Percentiles rank a stretch among this genome's conserved stretches.
Evolutionary conservation across 2,329 filamentous ascomycete species (phyloP).

Genomic region (Periconia digitata): DNA sequence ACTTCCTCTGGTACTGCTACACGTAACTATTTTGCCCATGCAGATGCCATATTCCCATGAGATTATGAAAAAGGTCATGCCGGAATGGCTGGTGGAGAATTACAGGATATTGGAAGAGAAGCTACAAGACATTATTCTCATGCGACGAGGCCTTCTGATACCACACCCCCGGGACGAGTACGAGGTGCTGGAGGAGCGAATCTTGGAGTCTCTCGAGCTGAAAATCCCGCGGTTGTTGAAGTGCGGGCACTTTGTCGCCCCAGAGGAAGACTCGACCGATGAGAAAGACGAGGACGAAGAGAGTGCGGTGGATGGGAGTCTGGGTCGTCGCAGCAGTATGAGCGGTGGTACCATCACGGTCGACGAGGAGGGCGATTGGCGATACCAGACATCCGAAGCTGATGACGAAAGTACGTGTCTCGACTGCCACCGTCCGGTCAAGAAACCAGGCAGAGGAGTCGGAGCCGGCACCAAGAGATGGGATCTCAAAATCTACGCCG

Average conservation of each 20-base stretch:
- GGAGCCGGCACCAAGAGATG: slow-evolving; percentile 59
- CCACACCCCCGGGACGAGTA: slow-evolving; percentile 80
- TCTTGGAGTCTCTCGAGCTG: slow-evolving; percentile 74
- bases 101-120: slow-evolving; percentile 71
- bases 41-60: slow-evolving; percentile 62
- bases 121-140: slow-evolving; percentile 67
- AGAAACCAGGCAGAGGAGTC: slow-evolving; percentile 37
- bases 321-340: slow-evolving; percentile 40
- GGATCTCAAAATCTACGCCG: slow-evolving; percentile 86
- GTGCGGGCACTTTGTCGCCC: slow-evolving; percentile 70
- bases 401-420: slow-evolving; percentile 48
- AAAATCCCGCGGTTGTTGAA: slow-evolving; percentile 70
- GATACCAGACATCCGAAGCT: slow-evolving; percentile 13
- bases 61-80: slow-evolving; percentile 53
- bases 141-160: slow-evolving; percentile 68
- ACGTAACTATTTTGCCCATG: slow-evolving; percentile 74
- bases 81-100: slow-evolving; percentile 55
- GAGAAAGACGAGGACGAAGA: slow-evolving; percentile 46
- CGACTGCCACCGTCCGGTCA: slow-evolving; percentile 50
- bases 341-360: slow-evolving; percentile 38
- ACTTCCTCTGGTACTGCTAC: slow-evolving; percentile 73
- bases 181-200: slow-evolving; percentile 74
- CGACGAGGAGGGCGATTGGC: slow-evolving; percentile 26
- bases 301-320: slow-evolving; percentile 31
- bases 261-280: slow-evolving; percentile 15